Conservation (phyloP, 176 grass and related monocot genomes). For the Themeda triandra region DNA sequence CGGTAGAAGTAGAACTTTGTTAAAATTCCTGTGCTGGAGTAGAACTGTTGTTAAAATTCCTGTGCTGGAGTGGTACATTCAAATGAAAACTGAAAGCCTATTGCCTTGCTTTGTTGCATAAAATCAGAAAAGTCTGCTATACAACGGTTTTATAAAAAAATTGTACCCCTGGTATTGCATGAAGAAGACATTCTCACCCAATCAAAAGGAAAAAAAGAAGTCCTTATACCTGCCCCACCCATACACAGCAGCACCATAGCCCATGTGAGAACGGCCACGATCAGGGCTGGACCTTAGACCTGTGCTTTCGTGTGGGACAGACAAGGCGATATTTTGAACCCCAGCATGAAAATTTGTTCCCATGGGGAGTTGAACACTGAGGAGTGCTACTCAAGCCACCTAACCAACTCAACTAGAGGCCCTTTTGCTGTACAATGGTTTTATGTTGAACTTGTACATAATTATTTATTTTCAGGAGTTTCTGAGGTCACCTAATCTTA, state of each 20-base stretch:
- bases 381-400: neutral
- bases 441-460: neutral
- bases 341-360: neutral
- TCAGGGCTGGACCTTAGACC: neutral
- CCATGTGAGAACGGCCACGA: neutral
- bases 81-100: neutral
- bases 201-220: no score
- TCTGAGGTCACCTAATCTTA: slow-evolving; percentile 10
- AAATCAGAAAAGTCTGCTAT: slow-evolving; percentile 14
- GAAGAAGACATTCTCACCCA: neutral
- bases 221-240: neutral
- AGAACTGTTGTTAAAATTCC: neutral
- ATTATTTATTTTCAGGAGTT: slow-evolving; percentile 11
- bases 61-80: neutral
- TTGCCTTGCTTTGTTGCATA: neutral
- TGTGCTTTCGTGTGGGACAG: neutral
- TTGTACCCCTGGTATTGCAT: neutral
- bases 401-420: neutral
- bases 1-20: slow-evolving; percentile 7
- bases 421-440: neutral
- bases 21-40: no score
- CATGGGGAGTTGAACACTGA: neutral
- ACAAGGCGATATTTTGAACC: neutral
- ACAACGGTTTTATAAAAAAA: neutral
- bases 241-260: neutral